phyloP scores from a whole-genome alignment of 768 basidiomycete genomes.

The Gymnopilus junonius region DNA sequence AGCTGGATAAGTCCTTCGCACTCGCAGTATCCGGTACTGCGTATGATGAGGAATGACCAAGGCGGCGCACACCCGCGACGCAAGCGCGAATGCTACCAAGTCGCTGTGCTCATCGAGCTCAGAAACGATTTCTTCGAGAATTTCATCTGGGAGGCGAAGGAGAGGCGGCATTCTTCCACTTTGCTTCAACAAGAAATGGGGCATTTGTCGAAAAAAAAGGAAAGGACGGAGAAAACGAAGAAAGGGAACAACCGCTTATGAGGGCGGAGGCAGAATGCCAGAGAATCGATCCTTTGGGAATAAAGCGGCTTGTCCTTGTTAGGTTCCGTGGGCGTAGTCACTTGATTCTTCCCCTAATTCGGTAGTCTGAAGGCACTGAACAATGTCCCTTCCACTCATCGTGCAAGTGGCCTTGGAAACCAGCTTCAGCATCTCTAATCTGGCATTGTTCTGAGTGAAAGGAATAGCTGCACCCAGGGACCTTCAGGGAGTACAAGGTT shows the following conservation, averaged over 20 bases:
- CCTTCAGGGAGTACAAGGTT: slow-evolving; percentile 5
- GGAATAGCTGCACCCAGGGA: background rate
- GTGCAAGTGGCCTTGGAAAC: slow-evolving; percentile 8
- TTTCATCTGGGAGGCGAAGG: slow-evolving; percentile 47
- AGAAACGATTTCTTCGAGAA: slow-evolving; percentile 51
- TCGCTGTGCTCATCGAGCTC: slow-evolving; percentile 44
- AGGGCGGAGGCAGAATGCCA: slow-evolving; percentile 15
- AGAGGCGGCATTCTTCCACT: slow-evolving; percentile 28
- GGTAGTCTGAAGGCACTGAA: slow-evolving; percentile 24
- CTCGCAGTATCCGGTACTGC: slow-evolving; percentile 52
- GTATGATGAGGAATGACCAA: slow-evolving; percentile 51
- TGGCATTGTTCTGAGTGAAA: background rate
- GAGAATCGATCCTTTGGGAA: slow-evolving; percentile 21
- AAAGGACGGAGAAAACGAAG: slow-evolving; percentile 13
- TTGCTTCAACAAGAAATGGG: slow-evolving; percentile 22
- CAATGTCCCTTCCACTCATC: slow-evolving; percentile 16
- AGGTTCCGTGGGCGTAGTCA: slow-evolving; percentile 4
- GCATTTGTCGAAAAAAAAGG: slow-evolving; percentile 24
- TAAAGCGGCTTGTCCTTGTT: slow-evolving; percentile 18
- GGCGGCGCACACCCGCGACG: slow-evolving; percentile 39
- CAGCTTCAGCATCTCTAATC: background rate
- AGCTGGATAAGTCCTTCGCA: slow-evolving; percentile 41
- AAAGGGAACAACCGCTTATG: slow-evolving; percentile 19
- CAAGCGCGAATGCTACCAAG: slow-evolving; percentile 48
- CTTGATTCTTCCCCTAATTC: slow-evolving; percentile 14